Conservation (phyloP, 2,329 filamentous ascomycete genomes). For the Verticillium nonalfalfae region DNA sequence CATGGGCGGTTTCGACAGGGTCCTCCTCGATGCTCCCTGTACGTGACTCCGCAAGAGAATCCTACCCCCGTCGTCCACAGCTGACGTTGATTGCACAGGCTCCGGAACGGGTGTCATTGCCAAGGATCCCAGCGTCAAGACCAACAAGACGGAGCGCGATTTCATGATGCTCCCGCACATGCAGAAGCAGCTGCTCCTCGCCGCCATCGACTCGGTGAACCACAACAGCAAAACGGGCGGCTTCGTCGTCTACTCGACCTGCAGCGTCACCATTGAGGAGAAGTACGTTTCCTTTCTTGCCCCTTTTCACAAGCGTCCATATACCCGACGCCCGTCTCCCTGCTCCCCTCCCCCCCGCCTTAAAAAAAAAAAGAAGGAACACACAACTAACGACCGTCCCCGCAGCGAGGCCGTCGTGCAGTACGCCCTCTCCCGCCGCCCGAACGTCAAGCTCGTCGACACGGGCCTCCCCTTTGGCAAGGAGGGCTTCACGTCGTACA, state of each 20-base stretch:
- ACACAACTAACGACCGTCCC: background rate
- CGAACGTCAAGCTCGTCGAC: constrained; percentile 90
- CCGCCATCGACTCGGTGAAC: constrained; percentile 92
- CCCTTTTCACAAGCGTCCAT: background rate
- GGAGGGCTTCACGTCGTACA: constrained; percentile 85
- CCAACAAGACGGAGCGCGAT: constrained; percentile 93
- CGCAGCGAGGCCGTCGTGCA: constrained; percentile 82
- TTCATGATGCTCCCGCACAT: constrained; percentile 88
- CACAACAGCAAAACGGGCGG: constrained; percentile 88
- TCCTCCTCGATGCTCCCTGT: constrained; percentile 74
- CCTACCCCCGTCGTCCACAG: background rate
- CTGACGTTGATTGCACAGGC: constrained; percentile 49
- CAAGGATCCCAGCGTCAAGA: constrained; percentile 95
- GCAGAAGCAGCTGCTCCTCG: constrained; percentile 88
- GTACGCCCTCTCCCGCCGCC: constrained; percentile 84
- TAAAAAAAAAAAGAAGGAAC: background rate
- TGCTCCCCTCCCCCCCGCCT: too few relatives aligned
- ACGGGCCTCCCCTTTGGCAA: constrained; percentile 86
- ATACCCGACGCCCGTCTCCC: background rate
- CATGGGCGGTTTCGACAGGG: constrained; percentile 92
- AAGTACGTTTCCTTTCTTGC: constrained; percentile 19
- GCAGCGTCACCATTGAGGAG: constrained; percentile 89
- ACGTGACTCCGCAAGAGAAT: background rate
- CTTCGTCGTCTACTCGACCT: constrained; percentile 95
- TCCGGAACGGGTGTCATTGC: constrained; percentile 96